Evolutionary conservation across 2,329 filamentous ascomycete species (phyloP), one percentile per base, ranked within the genome.

Genomic region (Huntiella moniliformis): DNA sequence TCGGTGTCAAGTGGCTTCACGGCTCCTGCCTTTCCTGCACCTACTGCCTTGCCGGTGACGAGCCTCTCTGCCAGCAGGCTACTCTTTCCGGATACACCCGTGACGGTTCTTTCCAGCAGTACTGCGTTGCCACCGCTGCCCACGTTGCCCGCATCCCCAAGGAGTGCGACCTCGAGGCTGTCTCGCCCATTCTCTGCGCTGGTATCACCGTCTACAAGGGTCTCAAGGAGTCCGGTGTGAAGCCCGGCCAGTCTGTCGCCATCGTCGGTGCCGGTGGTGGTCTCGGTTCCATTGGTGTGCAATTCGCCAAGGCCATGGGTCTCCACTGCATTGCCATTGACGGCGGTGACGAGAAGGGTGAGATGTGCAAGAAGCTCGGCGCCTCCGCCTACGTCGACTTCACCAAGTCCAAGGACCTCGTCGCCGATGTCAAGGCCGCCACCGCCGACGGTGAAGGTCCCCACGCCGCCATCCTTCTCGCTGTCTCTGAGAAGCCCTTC

Each of bases 291-390:
- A 67, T 92, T 52, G 85, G 84, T 16, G 68, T 81, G 54, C 87
- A 94, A 65, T 94, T 93, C 63, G 85, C 83, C 45, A 82, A 79
- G 62, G 87, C 86, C 37, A 93, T 95, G 86, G 85, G 86, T 49
- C 66, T 93, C 44, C 70, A 77, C 52, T 67, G 76, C 53, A 78
- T 94, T 56, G 85, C 79, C 54, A 86, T 95, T 54, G 87, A 94
- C 56, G 74, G 73, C 42, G 86, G 86, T 42, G 74, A 76, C 2
- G 85, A 91, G 64, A 94, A 94, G 74, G 70, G 66, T 57, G 66
- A 73, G 51, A 73, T 86, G 65, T 78, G 73, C 61, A 65, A 73
- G 56, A 58, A 71, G 51, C 75, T 93, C 41, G 87, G 87, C 42
- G 78, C 83, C 4, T 61, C 67, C 37, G 61, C 70, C 42, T 96